Conservation (phyloP, 2,329 filamentous ascomycete species). For the Endocalyx cinctus region DNA sequence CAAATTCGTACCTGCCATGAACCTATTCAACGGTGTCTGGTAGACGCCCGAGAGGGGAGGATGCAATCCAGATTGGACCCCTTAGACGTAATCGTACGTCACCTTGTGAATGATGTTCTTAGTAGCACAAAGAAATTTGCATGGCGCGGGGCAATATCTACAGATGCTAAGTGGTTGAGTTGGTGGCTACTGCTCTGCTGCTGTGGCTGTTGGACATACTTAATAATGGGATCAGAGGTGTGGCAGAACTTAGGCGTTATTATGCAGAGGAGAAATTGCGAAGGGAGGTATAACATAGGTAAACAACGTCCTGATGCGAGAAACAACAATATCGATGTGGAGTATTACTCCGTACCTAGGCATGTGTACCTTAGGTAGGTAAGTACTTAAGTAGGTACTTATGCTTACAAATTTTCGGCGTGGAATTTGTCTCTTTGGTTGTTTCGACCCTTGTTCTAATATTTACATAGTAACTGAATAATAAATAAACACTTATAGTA, state of each 20-base stretch:
- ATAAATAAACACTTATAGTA: no score
- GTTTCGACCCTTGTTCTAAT: no score
- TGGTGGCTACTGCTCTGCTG: conserved; percentile 1
- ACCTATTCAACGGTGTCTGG: conserved; percentile 1
- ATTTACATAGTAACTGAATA: no score
- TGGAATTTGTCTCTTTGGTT: no score
- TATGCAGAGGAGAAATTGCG: no score
- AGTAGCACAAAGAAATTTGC: conserved; percentile 1
- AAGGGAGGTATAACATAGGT: no score
- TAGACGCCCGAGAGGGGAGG: conserved; percentile 2
- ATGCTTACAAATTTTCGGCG: no score
- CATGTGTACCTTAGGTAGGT: no score
- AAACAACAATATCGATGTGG: no score
- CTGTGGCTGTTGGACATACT: conserved; percentile 2
- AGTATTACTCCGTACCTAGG: no score
- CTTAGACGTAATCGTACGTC: conserved; percentile 1
- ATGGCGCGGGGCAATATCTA: conserved; percentile 2
- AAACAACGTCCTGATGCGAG: no score
- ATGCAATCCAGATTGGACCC: neutral
- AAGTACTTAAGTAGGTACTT: no score
- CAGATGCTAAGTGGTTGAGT: conserved; percentile 1
- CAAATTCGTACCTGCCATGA: conserved; percentile 1
- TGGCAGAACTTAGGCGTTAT: conserved; percentile 4
- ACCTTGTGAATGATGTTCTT: conserved; percentile 5
- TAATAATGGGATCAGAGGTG: conserved; percentile 1